A percentile compares a stretch with the other conserved stretches of the same genome.
These are phyloP conservation scores for Pseudophaeomoniella oleicola DNA, from an alignment of 2,329 filamentous ascomycete species.

Conservation along the genomic window DNA sequence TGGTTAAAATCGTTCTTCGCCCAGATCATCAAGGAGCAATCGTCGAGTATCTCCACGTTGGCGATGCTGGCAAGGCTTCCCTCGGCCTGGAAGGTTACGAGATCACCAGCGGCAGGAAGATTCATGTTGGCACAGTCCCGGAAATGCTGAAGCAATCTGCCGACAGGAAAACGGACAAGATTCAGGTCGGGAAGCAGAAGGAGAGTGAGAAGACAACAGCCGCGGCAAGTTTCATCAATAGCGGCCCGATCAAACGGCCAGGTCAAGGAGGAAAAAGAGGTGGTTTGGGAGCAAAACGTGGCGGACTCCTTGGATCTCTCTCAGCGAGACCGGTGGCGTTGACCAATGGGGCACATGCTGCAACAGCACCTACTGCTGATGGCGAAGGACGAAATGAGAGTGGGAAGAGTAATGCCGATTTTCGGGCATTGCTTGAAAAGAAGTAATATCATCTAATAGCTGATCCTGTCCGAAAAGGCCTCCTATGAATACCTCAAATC, in stretches of 20 bases:
- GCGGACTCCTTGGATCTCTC: constrained; percentile 9
- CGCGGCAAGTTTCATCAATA: constrained; percentile 12
- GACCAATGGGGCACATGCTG: constrained; percentile 9
- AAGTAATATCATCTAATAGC: too few relatives aligned
- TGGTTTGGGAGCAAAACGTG: constrained; percentile 34
- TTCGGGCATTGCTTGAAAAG: constrained; percentile 38
- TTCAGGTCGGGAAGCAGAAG: constrained; percentile 25
- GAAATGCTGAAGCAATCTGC: constrained; percentile 32
- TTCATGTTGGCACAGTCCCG: constrained; percentile 34
- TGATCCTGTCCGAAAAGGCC: too few relatives aligned
- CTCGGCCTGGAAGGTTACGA: constrained; percentile 31
- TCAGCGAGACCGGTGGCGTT: constrained; percentile 2
- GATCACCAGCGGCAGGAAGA: constrained; percentile 25
- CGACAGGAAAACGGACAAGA: constrained; percentile 24
- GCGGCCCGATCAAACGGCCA: constrained; percentile 28
- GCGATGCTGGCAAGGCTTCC: constrained; percentile 49
- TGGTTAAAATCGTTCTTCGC: constrained; percentile 64
- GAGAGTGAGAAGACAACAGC: constrained; percentile 13
- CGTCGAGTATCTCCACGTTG: constrained; percentile 61
- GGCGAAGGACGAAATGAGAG: constrained; percentile 16
- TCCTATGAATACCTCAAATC: too few relatives aligned
- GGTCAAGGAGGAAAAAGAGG: constrained; percentile 32
- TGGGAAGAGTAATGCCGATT: constrained; percentile 43
- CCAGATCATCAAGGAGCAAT: constrained; percentile 75
- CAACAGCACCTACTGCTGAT: constrained; percentile 13